Base-by-base conservation (phyloP, 179 eudicot genomes). In the Carnegiea gigantea region DNA sequence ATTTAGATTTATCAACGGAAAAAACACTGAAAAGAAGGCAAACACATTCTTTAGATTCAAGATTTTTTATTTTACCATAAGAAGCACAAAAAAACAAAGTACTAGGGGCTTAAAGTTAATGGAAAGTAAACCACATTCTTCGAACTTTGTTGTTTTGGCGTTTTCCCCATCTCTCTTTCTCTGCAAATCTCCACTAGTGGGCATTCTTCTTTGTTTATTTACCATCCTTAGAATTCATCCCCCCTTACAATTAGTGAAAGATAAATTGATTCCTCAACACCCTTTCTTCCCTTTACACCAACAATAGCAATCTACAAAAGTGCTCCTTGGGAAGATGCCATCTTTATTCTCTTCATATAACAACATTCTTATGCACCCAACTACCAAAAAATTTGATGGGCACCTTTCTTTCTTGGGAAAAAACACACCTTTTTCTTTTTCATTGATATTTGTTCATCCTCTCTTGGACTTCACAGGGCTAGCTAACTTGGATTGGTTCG, bases 351-450 rank as follows among this genome's bases (percentile, higher is more conserved):
- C 75, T 57, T 51, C n/a, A 33, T 49, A 8, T 28, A 75, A 51
- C 76, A 12, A 76, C 78, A 80, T 79, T 83, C 51, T 62, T 20
- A 43, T 54, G 44, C 83, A 83, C 82, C 76, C 68, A 2, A 79
- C 21, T 48, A 23, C 38, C 38, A 76, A 70, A 51, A 7, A 75
- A 70, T n/a, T 80, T 18, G 77, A 57, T 38, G n/a, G 73, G 30
- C 33, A 80, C 57, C 79, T 76, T 84, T 73, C 78, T 83, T 26
- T 75, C 60, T 76, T 83, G 36, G 75, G 82, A 20, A 75, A 33
- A 67, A 28, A 28, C 13, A 65, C 15, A 12, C 72, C 17, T 2
- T 13, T 13, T 67, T 28, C 28, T 67, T 1, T 1, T 23, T 40
- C 44, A 30, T 75, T 24, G 73, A 10, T n/a, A 30, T n/a, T 30